Percentiles rank a stretch among this genome's conserved stretches.
phyloP scores from a whole-genome alignment of 495 filamentous ascomycete species.

The Penicillium dipodomyicola region DNA sequence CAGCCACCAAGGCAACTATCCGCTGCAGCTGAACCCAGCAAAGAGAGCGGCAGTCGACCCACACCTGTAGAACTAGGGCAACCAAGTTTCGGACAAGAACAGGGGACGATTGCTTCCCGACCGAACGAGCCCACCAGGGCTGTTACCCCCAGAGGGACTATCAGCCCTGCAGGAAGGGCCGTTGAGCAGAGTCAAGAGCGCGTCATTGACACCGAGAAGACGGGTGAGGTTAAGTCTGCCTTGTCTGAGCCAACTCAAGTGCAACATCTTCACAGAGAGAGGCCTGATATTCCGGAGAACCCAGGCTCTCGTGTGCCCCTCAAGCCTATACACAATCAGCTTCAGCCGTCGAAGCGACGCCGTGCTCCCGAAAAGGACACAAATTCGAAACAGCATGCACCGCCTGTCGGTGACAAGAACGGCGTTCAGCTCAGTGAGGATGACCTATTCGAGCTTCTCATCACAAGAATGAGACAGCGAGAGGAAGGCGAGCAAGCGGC shows the following conservation, averaged over 20 bases:
- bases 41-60: background rate
- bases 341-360: constrained; percentile 18
- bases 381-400: background rate
- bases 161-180: background rate
- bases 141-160: background rate
- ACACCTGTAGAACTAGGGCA: background rate
- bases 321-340: constrained; percentile 7
- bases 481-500: constrained; percentile 35
- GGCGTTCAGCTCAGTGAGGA: constrained; percentile 31
- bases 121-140: background rate
- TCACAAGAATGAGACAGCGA: constrained; percentile 32
- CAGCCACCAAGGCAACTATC: background rate
- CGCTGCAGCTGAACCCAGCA: background rate
- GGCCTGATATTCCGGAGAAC: background rate
- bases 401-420: background rate
- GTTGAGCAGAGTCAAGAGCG: background rate
- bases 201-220: background rate
- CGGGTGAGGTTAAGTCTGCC: background rate
- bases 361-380: constrained; percentile 13
- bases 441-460: constrained; percentile 39
- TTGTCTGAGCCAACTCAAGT: background rate
- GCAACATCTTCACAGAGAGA: background rate
- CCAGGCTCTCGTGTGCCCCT: background rate
- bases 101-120: background rate
- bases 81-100: background rate